Base-by-base conservation (phyloP, 805 yeast genomes). In the Ascoidea tarda region DNA sequence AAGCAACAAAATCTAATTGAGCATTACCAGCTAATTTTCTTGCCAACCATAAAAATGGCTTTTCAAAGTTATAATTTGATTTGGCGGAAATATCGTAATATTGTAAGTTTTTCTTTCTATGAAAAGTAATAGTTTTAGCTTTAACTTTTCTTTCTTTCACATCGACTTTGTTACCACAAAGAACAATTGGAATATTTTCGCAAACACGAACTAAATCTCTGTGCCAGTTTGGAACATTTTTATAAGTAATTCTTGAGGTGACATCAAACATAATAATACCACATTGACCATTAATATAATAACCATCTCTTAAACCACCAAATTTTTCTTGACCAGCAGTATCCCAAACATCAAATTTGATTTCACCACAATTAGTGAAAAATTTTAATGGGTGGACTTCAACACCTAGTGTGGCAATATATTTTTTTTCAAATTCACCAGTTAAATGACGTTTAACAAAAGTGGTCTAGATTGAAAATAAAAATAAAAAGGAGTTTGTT, bases 221-320 rank as follows among this genome's bases (percentile, higher is more conserved):
- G 84, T 95, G 97, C 99, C 99, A 93, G 87, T 93, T 95, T 72
- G 99, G 99, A 70, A 93, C 99, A 75, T 93, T 93, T 80, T 93
- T 93, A 79, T 93, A 93, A 63, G 99, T 93, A 77, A 93, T 91
- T 80, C 99, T 90, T 52, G 98, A 89, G 58, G 99, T 93, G 59
- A 93, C 99, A 74, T 93, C 99, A 70, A 93, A 93, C 99, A 93
- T 93, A 73, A 93, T 93, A 77, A 93, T 93, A 77, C 98, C 99
- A 81, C 99, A 93, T 77, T 93, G 96, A 69, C 99, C 99, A 72
- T 93, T 91, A 72, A 93, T 93, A 77, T 93, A 93, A 79, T 93
- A 93, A 69, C 99, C 99, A 69, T 93, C 99, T 80, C 99, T 90
- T 68, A 93, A 79, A 65, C 99, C 99, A 74, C 99, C 99, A 64